phyloP scores from a whole-genome alignment of 1,284 basidiomycete genomes.

The Tausonia pullulans region DNA sequence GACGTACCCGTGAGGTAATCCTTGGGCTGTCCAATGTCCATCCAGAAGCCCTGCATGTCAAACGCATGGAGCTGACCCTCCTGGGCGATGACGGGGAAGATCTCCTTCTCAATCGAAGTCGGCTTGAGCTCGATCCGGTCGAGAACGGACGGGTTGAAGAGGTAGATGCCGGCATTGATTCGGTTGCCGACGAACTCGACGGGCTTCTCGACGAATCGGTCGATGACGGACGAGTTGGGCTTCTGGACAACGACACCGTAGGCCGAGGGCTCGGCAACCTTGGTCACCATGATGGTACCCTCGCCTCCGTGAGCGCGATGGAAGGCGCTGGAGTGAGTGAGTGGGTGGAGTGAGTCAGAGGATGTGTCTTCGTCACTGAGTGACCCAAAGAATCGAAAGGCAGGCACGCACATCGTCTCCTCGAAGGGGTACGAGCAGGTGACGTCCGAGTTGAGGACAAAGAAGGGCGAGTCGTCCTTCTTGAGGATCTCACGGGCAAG shows the following conservation, averaged over 20 bases:
- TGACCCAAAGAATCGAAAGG: background rate
- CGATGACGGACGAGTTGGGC: slow-evolving; percentile 39
- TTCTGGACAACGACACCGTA: slow-evolving; percentile 45
- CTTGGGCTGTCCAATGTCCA: slow-evolving; percentile 46
- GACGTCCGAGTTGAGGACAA: slow-evolving; percentile 45
- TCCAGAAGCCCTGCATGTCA: slow-evolving; percentile 44
- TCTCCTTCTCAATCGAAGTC: slow-evolving; percentile 44
- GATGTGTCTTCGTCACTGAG: background rate
- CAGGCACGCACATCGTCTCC: slow-evolving; percentile 34
- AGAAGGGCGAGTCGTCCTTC: slow-evolving; percentile 45
- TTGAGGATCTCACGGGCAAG: slow-evolving; percentile 42
- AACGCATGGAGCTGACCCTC: slow-evolving; percentile 42
- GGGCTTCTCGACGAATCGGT: slow-evolving; percentile 46
- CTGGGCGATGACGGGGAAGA: slow-evolving; percentile 41
- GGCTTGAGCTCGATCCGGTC: slow-evolving; percentile 43
- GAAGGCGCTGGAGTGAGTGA: slow-evolving; percentile 35
- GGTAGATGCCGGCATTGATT: slow-evolving; percentile 47
- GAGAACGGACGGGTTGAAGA: slow-evolving; percentile 43
- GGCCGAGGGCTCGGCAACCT: slow-evolving; percentile 43
- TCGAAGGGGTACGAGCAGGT: slow-evolving; percentile 45
- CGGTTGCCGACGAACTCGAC: slow-evolving; percentile 45
- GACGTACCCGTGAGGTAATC: slow-evolving; percentile 35
- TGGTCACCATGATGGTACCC: slow-evolving; percentile 46
- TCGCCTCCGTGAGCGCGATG: slow-evolving; percentile 42
- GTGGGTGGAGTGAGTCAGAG: background rate